These are phyloP conservation scores for Annona squamosa DNA, from an alignment of 164 flowering plant genomes.

Conservation along the genomic window DNA sequence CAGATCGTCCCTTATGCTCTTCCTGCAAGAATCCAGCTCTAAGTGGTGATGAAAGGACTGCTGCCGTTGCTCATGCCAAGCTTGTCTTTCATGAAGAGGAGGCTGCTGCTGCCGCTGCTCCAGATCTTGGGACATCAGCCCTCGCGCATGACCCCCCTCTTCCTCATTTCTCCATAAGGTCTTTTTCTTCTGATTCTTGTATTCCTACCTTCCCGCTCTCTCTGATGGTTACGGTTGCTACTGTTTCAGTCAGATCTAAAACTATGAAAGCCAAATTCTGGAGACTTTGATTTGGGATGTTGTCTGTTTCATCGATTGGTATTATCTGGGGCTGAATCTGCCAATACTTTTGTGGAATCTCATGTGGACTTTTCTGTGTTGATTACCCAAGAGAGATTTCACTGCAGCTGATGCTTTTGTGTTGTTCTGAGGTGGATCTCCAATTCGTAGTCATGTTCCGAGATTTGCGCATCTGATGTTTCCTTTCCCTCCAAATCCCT, in stretches of 20 bases:
- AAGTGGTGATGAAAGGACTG: slow-evolving; percentile 36
- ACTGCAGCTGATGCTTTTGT: not conserved
- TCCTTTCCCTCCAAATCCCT: not conserved
- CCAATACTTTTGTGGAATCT: not conserved
- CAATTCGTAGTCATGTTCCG: not conserved
- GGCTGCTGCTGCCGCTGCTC: slow-evolving; percentile 15
- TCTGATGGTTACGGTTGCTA: not conserved
- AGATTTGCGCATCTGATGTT: not conserved
- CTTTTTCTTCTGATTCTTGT: not conserved
- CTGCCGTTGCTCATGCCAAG: slow-evolving; percentile 9
- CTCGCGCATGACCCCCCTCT: slow-evolving; percentile 11
- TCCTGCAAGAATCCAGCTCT: slow-evolving; percentile 20
- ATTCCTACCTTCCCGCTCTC: not conserved
- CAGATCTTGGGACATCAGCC: slow-evolving; percentile 24
- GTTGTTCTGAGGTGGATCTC: not conserved
- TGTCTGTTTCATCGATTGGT: not conserved
- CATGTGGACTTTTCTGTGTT: not conserved
- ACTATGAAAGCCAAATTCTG: not conserved
- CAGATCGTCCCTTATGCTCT: slow-evolving; percentile 38
- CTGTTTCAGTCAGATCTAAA: not conserved
- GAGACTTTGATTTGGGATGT: not conserved
- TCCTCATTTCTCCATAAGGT: slow-evolving; percentile 78
- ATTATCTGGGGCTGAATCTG: not conserved
- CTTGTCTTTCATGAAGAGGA: slow-evolving; percentile 23
- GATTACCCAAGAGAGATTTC: not conserved